Evolutionary conservation across 2,329 filamentous ascomycete genomes (phyloP).

Genomic region (Pestalotiopsis sp.): DNA sequence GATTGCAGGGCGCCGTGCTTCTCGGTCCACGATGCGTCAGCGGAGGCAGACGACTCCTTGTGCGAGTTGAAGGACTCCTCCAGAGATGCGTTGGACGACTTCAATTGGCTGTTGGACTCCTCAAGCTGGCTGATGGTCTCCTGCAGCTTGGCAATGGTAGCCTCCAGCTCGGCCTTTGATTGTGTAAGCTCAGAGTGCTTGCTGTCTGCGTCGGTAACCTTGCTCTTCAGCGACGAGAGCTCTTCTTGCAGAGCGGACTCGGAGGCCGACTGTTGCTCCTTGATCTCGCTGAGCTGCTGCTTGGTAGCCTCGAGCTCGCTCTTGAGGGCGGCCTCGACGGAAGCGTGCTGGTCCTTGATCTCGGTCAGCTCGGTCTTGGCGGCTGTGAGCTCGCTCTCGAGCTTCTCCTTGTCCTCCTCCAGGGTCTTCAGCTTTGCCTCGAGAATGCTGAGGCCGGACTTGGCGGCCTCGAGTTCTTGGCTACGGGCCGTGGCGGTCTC

Average conservation of each 20-base stretch:
- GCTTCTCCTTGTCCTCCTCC: conserved; percentile 36
- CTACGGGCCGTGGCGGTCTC: conserved; percentile 20
- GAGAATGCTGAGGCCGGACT: conserved; percentile 16
- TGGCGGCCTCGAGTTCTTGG: conserved; percentile 22
- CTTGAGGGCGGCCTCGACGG: conserved; percentile 29
- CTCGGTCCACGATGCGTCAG: conserved; percentile 9
- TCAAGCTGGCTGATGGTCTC: conserved; percentile 10
- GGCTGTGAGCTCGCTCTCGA: conserved; percentile 35
- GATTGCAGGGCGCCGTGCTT: conserved; percentile 12
- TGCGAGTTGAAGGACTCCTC: conserved; percentile 24
- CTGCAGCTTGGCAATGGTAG: conserved; percentile 19
- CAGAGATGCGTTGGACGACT: not conserved
- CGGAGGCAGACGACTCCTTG: conserved; percentile 16
- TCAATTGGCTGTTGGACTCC: conserved; percentile 1
- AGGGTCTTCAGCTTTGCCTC: conserved; percentile 33
- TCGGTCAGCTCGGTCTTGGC: conserved; percentile 38
- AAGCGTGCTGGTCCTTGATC: conserved; percentile 34
- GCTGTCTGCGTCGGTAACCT: conserved; percentile 6
- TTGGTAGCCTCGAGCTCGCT: conserved; percentile 27
- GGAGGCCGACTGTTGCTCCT: conserved; percentile 2
- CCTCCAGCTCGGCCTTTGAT: conserved; percentile 5
- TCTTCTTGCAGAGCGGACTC: conserved; percentile 2
- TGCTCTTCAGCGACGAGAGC: conserved; percentile 1
- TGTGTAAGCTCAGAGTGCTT: conserved; percentile 7
- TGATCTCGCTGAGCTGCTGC: conserved; percentile 5